Evolutionary conservation across 1,284 basidiomycete genomes (phyloP), one percentile per base, ranked within the genome.

Genomic region (Kwoniella shivajii): DNA sequence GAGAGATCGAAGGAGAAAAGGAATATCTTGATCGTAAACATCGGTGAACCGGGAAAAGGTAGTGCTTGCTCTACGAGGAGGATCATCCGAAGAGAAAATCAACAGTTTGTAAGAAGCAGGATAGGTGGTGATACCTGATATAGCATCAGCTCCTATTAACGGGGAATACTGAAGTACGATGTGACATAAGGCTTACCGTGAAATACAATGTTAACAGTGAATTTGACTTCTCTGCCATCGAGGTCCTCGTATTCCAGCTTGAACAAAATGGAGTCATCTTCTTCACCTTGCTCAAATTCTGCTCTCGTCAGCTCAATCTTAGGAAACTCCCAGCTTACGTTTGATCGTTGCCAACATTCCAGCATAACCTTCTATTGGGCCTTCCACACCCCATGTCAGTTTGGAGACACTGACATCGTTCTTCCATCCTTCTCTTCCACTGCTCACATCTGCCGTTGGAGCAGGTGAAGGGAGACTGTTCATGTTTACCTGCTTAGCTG

Each of bases 171-270:
- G 36, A 26, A 29, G 29, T 16, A 6, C 39, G 24, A 30, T n/a
- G 10, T n/a, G n/a, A n/a, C n/a, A n/a, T n/a, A n/a, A n/a, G 20
- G 16, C 56, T 60, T 22, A 64, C 60, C 49, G 33, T 56, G 43
- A 24, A 66, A 68, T 3, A 44, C 51, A 29, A 64, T 50, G 11
- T 60, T 44, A 4, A 68, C 33, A 10, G 18, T 26, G 13, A 63
- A 34, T 14, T 31, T 26, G 27, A 37, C 7, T 18, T n/a, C 49
- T 22, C 50, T 39, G 0, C 63, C 63, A 14, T 68, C 67, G 9
- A 66, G 49, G 46, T 66, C 65, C n/a, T 64, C 65, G 30, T 61
- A 68, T 5, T 22, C 26, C 18, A 68, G 31, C 11, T 49, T 37
- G 30, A 64, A 61, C 5, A 26, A 34, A 7, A 57, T 47, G 2